phyloP scores from a whole-genome alignment of 1,284 basidiomycete species.

The Naganishia albida region DNA sequence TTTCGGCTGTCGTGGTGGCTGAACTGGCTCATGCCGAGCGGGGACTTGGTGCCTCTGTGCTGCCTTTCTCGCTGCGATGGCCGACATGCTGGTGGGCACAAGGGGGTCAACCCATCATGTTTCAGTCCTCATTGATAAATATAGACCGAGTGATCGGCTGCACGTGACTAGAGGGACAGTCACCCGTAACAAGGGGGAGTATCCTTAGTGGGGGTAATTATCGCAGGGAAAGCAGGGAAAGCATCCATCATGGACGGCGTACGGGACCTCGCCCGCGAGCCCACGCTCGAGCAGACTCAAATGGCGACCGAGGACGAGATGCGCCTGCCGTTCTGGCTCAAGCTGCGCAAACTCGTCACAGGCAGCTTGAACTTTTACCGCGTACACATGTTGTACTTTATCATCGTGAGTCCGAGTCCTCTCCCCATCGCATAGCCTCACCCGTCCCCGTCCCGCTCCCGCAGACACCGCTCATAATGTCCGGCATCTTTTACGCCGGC shows the following conservation, averaged over 20 bases:
- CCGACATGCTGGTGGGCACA: slow-evolving; percentile 32
- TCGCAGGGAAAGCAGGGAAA: no score
- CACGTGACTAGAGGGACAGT: neutral
- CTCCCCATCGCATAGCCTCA: neutral
- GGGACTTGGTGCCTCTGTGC: slow-evolving; percentile 28
- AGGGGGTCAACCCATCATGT: neutral
- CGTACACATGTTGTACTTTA: slow-evolving; percentile 56
- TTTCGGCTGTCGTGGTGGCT: neutral
- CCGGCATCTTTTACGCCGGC: slow-evolving; percentile 55
- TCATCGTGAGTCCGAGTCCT: slow-evolving; percentile 45
- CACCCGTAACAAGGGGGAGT: no score
- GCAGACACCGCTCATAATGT: slow-evolving; percentile 55
- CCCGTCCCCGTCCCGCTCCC: neutral
- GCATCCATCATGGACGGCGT: no score
- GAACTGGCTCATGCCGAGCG: neutral
- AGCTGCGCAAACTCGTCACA: slow-evolving; percentile 8
- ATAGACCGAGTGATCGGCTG: neutral
- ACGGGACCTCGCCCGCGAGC: no score
- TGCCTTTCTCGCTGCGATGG: slow-evolving; percentile 36
- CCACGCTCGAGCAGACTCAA: no score
- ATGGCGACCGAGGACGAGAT: no score
- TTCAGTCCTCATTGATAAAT: neutral
- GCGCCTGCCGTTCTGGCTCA: slow-evolving; percentile 7
- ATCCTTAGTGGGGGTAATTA: no score
- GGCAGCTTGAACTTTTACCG: slow-evolving; percentile 50